Evolutionary conservation across 2,329 filamentous ascomycete species (phyloP).

Genomic region (Microcyclospora tardicrescens): DNA sequence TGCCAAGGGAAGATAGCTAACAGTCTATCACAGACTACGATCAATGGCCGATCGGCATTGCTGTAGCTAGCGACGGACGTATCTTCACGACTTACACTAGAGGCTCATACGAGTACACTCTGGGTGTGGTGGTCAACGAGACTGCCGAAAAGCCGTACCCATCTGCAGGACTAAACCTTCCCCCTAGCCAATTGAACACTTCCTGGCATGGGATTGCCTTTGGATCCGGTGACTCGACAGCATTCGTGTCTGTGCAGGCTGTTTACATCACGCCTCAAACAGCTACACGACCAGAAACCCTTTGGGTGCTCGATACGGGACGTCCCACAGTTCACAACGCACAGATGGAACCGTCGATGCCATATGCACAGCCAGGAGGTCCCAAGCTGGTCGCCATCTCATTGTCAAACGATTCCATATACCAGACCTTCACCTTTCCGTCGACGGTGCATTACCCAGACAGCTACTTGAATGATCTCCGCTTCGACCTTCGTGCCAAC

Average conservation of each 20-base stretch:
- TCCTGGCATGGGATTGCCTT: slow-evolving; percentile 31
- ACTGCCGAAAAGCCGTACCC: slow-evolving; percentile 38
- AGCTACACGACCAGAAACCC: slow-evolving; percentile 25
- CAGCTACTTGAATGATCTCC: slow-evolving; percentile 35
- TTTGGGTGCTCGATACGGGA: slow-evolving; percentile 35
- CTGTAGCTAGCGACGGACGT: slow-evolving; percentile 30
- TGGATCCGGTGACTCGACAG: slow-evolving; percentile 29
- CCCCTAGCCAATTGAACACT: slow-evolving; percentile 25
- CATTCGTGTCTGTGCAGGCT: slow-evolving; percentile 34
- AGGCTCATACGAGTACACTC: slow-evolving; percentile 33
- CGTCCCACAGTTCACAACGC: slow-evolving; percentile 30
- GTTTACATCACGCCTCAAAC: slow-evolving; percentile 31
- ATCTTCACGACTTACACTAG: slow-evolving; percentile 36
- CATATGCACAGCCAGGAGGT: slow-evolving; percentile 33
- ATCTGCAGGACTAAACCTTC: slow-evolving; percentile 25
- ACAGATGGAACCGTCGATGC: slow-evolving; percentile 26
- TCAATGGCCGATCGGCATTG: slow-evolving; percentile 35
- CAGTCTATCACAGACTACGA: slow-evolving; percentile 21
- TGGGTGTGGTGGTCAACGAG: slow-evolving; percentile 35
- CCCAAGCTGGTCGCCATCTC: slow-evolving; percentile 34
- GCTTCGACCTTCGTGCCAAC: slow-evolving; percentile 33
- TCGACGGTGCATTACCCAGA: slow-evolving; percentile 32
- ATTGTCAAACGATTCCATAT: slow-evolving; percentile 29
- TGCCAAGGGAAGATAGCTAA: slow-evolving; percentile 4
- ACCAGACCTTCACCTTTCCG: slow-evolving; percentile 31